Evolutionary conservation across 2,329 filamentous ascomycete genomes (phyloP).

Genomic region (Penicillium sp.): DNA sequence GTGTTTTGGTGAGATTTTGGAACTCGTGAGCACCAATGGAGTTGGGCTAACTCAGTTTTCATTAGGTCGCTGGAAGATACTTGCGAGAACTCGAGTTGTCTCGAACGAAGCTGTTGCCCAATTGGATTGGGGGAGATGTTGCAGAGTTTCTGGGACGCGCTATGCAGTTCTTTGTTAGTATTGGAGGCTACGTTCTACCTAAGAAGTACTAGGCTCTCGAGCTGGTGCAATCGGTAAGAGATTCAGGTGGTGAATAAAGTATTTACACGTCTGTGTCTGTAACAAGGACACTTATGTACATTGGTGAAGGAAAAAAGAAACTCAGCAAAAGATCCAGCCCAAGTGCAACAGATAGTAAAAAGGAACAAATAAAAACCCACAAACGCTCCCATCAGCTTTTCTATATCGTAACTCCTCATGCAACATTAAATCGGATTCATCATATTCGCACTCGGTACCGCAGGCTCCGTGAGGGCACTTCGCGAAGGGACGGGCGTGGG

Average conservation of each 20-base stretch:
- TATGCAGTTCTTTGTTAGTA: slow-evolving; percentile 22
- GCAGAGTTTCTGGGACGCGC: slow-evolving; percentile 20
- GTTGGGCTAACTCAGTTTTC: background rate
- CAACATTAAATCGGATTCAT: slow-evolving; percentile 37
- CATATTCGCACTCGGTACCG: slow-evolving; percentile 34
- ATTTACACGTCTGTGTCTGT: background rate
- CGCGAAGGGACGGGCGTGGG: slow-evolving; percentile 14
- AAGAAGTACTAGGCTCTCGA: slow-evolving; percentile 1
- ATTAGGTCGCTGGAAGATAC: slow-evolving; percentile 24
- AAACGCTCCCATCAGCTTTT: slow-evolving; percentile 11
- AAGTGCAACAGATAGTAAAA: background rate
- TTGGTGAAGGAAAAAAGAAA: background rate
- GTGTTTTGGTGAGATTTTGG: slow-evolving; percentile 23
- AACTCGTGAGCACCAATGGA: background rate
- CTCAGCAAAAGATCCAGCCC: background rate
- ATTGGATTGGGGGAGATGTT: slow-evolving; percentile 25
- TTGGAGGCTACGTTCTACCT: slow-evolving; percentile 29
- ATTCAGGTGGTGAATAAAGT: background rate
- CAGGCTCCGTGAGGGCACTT: slow-evolving; percentile 14
- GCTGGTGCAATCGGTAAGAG: background rate
- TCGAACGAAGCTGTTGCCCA: slow-evolving; percentile 12
- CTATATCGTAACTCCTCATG: slow-evolving; percentile 17
- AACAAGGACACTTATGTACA: background rate
- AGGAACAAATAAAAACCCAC: background rate
- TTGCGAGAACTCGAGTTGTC: slow-evolving; percentile 22